Evolutionary conservation across 2,329 filamentous ascomycete genomes (phyloP).

Genomic region (Colletotrichum sp.): DNA sequence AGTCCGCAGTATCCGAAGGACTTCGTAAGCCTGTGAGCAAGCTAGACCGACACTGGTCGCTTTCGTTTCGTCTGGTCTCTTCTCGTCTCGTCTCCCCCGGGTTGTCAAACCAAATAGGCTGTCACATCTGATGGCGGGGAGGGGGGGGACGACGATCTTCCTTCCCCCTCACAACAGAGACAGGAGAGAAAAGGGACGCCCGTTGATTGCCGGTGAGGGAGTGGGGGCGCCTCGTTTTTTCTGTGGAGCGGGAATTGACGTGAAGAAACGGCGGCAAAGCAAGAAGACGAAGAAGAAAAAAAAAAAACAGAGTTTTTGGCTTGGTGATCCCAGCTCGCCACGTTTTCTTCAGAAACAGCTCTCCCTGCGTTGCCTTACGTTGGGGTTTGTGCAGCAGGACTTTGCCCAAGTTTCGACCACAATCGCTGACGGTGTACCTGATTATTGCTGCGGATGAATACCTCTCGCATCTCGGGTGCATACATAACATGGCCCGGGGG

Average conservation of each 20-base stretch:
- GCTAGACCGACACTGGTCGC: neutral
- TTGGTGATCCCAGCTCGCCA: constrained; percentile 9
- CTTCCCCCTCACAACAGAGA: neutral
- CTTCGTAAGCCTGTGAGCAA: neutral
- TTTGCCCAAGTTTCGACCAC: neutral
- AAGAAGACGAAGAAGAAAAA: neutral
- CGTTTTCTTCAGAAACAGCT: neutral
- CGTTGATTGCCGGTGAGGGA: neutral
- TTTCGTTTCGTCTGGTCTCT: constrained; percentile 9
- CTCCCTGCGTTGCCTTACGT: neutral
- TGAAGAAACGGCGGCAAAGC: neutral
- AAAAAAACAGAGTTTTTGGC: neutral
- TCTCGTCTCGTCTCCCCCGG: neutral
- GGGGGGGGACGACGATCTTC: neutral
- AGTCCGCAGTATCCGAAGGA: neutral
- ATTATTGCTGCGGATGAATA: neutral
- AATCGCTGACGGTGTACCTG: neutral
- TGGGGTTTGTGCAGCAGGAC: neutral
- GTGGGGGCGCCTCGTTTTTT: neutral
- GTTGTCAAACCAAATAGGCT: neutral
- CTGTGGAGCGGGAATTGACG: neutral
- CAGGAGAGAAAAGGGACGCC: neutral
- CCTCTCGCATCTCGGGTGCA: neutral
- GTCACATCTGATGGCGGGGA: neutral
- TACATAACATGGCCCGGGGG: neutral